Evolutionary conservation across 805 yeast species (phyloP), one percentile per base, ranked within the genome.

Genomic region (Cyberlindnera mycetangii): DNA sequence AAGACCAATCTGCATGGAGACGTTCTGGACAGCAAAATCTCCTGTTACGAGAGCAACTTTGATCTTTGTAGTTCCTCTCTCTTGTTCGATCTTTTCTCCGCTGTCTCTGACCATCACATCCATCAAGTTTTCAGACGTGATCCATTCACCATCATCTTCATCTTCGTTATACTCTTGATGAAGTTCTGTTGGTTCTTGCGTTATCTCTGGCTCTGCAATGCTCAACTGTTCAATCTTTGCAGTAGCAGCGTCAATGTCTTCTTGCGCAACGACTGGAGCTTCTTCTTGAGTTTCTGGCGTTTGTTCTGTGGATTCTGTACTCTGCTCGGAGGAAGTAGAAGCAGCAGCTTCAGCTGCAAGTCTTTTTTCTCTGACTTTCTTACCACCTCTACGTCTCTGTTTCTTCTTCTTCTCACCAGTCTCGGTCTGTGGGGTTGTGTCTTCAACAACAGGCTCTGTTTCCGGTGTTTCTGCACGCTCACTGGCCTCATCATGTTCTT

Each of bases 21-120:
- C 96, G 65, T 93, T 93, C 66, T 93, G 99, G 58, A 92, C 88
- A 2, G 99, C 98, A 69, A 92, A 93, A 78, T 93, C 99, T 21
- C 96, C 96, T 0, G 97, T 85, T 0, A 96, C 83, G 39, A 93
- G 67, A 3, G 97, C 99, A 16, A 84, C 93, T 51, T 81, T 77
- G 46, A 83, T 74, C 10, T 67, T 57, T 6, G 52, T 60, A 3
- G 56, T 46, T 4, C 54, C 48, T 6, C 61, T 57, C 15, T 68
- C 66, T 12, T 67, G 61, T 27, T 65, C 75, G 38, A 79, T 71
- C 46, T 76, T 75, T 57, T 83, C 89, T 32, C 84, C 78, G 56
- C 72, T 76, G 56, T 88, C 92, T 59, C 81, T 83, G 32, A 81
- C 62, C 60, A 87, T 74, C 42, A 79, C 80, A 54, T 84, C 88